phyloP scores from a whole-genome alignment of 2,329 filamentous ascomycete genomes.

The Fusarium annulatum region DNA sequence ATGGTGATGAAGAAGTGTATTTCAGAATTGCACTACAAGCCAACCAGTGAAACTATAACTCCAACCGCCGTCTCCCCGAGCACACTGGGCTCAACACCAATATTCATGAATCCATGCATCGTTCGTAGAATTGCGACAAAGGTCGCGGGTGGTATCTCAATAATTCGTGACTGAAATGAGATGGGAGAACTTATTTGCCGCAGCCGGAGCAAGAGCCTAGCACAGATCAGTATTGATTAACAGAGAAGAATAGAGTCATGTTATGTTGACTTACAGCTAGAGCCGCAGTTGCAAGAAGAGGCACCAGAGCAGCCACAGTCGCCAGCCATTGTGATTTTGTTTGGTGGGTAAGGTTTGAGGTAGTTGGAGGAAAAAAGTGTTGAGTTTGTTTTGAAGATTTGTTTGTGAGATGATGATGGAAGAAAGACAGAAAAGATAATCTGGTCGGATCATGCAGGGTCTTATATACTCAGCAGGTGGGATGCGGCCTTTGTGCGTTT shows the following conservation, averaged over 20 bases:
- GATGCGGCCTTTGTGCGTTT: conserved; percentile 36
- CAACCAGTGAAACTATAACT: conserved; percentile 15
- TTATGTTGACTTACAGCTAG: conserved; percentile 47
- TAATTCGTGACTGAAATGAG: conserved; percentile 13
- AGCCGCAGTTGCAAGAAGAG: conserved; percentile 52
- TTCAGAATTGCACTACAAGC: conserved; percentile 36
- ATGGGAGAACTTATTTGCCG: conserved; percentile 40
- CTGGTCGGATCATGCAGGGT: conserved; percentile 21
- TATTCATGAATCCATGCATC: conserved; percentile 17
- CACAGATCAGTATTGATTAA: conserved; percentile 17
- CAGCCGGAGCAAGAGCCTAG: conserved; percentile 50
- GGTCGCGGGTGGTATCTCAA: conserved; percentile 29
- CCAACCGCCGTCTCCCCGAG: conserved; percentile 2
- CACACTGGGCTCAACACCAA: conserved; percentile 28
- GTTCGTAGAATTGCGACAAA: conserved; percentile 31
- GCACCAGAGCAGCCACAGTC: conserved; percentile 53
- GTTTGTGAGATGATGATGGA: conserved; percentile 15
- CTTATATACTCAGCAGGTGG: conserved; percentile 43
- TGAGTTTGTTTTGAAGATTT: conserved; percentile 1
- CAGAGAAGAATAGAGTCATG: background rate
- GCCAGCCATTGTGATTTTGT: conserved; percentile 50
- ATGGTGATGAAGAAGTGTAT: conserved; percentile 27
- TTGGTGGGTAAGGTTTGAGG: conserved; percentile 1
- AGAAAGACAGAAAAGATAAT: background rate
- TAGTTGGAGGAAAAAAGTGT: background rate